phyloP scores from a whole-genome alignment of 2,329 filamentous ascomycete species.

The Pseudocercospora eumusae region DNA sequence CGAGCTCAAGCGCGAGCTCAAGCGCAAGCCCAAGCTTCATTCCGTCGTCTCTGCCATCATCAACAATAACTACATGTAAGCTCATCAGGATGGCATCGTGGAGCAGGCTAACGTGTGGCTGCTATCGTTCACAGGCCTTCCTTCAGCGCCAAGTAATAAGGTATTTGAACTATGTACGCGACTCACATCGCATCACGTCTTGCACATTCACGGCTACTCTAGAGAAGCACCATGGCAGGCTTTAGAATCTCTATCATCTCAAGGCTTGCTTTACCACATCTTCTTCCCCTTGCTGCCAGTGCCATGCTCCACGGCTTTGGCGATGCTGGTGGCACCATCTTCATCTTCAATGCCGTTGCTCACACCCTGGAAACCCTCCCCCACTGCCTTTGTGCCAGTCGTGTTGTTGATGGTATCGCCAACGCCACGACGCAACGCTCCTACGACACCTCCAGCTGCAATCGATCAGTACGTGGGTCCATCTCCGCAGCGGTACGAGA shows the following conservation, averaged over 20 bases:
- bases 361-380: slow-evolving; percentile 45
- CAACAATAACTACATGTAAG: too few relatives aligned
- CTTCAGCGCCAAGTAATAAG: too few relatives aligned
- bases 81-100: too few relatives aligned
- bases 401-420: slow-evolving; percentile 49
- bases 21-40: not conserved
- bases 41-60: not conserved
- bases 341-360: slow-evolving; percentile 49
- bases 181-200: too few relatives aligned
- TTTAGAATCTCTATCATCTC: not conserved
- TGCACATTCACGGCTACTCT: too few relatives aligned
- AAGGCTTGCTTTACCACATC: slow-evolving; percentile 6
- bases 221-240: too few relatives aligned
- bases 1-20: too few relatives aligned
- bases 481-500: slow-evolving; percentile 45
- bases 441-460: slow-evolving; percentile 54
- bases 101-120: too few relatives aligned
- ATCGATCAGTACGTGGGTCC: not conserved
- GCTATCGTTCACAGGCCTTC: too few relatives aligned
- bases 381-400: slow-evolving; percentile 48
- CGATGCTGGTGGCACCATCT: slow-evolving; percentile 44
- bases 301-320: slow-evolving; percentile 48
- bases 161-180: too few relatives aligned
- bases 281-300: slow-evolving; percentile 29
- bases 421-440: slow-evolving; percentile 47